These are phyloP conservation scores for Ophiostoma sp. DNA, from an alignment of 2,329 filamentous ascomycete genomes.

Conservation along the genomic window DNA sequence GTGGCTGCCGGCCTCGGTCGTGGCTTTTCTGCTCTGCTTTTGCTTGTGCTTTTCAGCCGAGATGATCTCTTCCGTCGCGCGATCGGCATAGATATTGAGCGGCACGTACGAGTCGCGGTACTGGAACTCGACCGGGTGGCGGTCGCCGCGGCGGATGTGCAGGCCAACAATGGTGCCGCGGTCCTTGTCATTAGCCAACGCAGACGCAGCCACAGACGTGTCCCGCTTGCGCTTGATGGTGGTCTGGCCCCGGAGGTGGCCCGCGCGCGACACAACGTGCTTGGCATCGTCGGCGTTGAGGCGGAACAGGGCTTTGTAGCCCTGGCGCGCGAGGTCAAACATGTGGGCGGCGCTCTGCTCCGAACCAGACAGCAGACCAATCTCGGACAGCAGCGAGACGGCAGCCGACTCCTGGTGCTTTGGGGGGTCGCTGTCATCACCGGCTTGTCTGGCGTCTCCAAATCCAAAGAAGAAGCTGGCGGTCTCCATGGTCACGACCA, in stretches of 20 bases:
- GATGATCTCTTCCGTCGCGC: conserved; percentile 52
- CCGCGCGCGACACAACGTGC: conserved; percentile 58
- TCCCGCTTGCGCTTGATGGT: conserved; percentile 28
- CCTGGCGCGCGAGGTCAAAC: conserved; percentile 61
- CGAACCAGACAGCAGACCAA: neutral
- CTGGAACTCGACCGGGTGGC: conserved; percentile 69
- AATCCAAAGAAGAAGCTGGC: conserved; percentile 52
- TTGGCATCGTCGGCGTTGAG: conserved; percentile 58
- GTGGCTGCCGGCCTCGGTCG: neutral
- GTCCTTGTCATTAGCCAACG: conserved; percentile 27
- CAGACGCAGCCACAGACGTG: conserved; percentile 28
- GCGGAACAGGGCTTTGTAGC: conserved; percentile 70
- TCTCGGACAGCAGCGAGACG: conserved; percentile 1
- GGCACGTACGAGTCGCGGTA: conserved; percentile 76
- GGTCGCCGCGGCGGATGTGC: conserved; percentile 75
- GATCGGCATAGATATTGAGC: conserved; percentile 59
- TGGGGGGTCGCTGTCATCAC: conserved; percentile 28
- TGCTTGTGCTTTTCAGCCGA: conserved; percentile 33
- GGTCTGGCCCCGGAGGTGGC: conserved; percentile 48
- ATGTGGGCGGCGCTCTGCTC: conserved; percentile 35
- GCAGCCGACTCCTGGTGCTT: neutral
- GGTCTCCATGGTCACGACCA: conserved; percentile 68
- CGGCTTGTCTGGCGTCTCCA: neutral
- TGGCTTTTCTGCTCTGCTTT: conserved; percentile 2
- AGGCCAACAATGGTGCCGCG: conserved; percentile 58